Evolutionary conservation across 371 early-diverging fungal genomes (phyloP).

Genomic region (Mitosporidium daphniae): DNA sequence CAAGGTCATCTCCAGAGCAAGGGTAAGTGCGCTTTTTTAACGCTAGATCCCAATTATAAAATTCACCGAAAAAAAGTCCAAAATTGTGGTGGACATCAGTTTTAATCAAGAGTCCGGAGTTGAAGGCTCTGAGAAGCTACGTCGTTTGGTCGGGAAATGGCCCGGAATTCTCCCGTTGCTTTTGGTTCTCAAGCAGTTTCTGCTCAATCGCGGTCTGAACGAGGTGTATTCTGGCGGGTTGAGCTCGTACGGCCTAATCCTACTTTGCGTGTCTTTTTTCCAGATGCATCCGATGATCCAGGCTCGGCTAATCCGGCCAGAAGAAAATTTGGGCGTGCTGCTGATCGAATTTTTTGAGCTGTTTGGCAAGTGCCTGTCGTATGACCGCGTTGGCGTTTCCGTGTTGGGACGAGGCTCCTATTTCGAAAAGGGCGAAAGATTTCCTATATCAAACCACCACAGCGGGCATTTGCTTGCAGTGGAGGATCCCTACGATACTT

Average conservation of each 20-base stretch:
- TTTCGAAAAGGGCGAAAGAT: too few relatives aligned
- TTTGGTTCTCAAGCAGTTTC: constrained; percentile 38
- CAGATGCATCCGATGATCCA: constrained; percentile 41
- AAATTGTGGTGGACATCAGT: constrained; percentile 35
- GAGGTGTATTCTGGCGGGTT: constrained; percentile 69
- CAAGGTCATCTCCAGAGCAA: constrained; percentile 13
- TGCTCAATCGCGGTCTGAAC: constrained; percentile 25
- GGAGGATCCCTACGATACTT: too few relatives aligned
- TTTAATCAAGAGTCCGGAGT: constrained; percentile 28
- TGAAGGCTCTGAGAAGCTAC: constrained; percentile 13
- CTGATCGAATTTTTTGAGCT: constrained; percentile 68
- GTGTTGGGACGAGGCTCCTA: too few relatives aligned
- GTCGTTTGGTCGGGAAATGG: constrained; percentile 13
- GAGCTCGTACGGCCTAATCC: constrained; percentile 52
- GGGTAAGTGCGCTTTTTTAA: constrained; percentile 6
- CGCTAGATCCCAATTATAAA: constrained; percentile 61
- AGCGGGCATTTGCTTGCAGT: too few relatives aligned
- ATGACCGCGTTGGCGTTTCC: constrained; percentile 22
- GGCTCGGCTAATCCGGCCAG: constrained; percentile 16
- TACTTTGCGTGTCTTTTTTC: constrained; percentile 39
- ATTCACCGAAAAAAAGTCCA: constrained; percentile 22
- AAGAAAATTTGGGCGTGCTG: constrained; percentile 48
- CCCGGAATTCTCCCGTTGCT: constrained; percentile 15
- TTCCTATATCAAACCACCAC: too few relatives aligned
- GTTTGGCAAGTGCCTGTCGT: constrained; percentile 43